These are phyloP conservation scores for Tephrocybe sp. DNA, from an alignment of 768 basidiomycete genomes.

Conservation along the genomic window DNA sequence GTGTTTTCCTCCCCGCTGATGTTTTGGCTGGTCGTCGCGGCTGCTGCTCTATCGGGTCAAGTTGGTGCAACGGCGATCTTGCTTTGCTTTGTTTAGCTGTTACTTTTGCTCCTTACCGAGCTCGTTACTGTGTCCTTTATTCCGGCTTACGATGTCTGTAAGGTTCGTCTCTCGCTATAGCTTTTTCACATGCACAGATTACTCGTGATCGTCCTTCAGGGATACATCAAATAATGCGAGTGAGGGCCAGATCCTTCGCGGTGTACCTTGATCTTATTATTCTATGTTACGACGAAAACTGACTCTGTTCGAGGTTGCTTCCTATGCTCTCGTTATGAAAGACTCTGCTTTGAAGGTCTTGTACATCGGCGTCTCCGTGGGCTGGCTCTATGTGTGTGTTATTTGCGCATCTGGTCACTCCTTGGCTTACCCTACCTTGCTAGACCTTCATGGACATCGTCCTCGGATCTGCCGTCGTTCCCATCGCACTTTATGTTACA, in stretches of 20 bases:
- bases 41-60: constrained; percentile 77
- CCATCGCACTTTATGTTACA: constrained; percentile 83
- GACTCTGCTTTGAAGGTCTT: constrained; percentile 84
- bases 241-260: constrained; percentile 65
- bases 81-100: constrained; percentile 86
- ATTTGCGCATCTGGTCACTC: background rate
- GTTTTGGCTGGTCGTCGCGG: constrained; percentile 90
- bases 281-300: background rate
- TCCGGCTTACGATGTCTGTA: constrained; percentile 85
- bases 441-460: constrained; percentile 89
- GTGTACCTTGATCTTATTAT: constrained; percentile 34
- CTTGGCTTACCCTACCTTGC: background rate
- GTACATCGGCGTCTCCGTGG: constrained; percentile 91
- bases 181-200: background rate
- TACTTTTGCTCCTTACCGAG: constrained; percentile 83
- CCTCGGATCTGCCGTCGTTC: constrained; percentile 82
- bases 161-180: constrained; percentile 43
- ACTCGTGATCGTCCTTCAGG: constrained; percentile 29
- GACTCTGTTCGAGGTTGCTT: constrained; percentile 45
- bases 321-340: constrained; percentile 78
- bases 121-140: constrained; percentile 87
- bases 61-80: constrained; percentile 79
- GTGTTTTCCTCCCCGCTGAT: constrained; percentile 50
- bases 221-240: constrained; percentile 83
- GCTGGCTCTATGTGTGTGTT: constrained; percentile 88